Conservation (phyloP, 2,329 filamentous ascomycete genomes). For the Cephalotrichum gorgonifer region DNA sequence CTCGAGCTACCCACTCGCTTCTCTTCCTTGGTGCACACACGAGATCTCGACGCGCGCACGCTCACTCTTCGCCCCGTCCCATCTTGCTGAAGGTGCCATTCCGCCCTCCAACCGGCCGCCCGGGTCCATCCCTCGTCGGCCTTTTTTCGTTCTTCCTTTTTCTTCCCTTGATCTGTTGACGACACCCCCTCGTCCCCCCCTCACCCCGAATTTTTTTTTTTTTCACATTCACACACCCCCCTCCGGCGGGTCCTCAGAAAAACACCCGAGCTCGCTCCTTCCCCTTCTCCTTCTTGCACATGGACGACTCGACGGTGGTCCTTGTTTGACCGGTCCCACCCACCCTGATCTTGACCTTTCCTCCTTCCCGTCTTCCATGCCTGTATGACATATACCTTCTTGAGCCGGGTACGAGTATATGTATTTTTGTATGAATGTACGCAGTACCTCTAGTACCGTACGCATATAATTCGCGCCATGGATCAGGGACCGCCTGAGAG, state of each 20-base stretch:
- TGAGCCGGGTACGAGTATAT: constrained; percentile 1
- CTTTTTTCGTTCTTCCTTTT: constrained; percentile 7
- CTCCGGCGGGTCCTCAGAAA: too few relatives aligned
- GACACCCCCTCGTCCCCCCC: constrained; percentile 1
- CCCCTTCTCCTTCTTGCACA: constrained; percentile 22
- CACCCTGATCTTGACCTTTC: constrained; percentile 5
- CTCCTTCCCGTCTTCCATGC: constrained; percentile 2
- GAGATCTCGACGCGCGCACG: too few relatives aligned
- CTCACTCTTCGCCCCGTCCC: not conserved
- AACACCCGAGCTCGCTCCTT: not conserved
- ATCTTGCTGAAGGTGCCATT: not conserved
- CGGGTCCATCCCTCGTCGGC: constrained; percentile 3
- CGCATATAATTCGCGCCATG: constrained; percentile 41
- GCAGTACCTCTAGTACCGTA: constrained; percentile 1
- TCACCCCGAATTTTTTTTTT: not conserved
- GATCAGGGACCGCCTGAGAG: constrained; percentile 45
- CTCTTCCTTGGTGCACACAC: not conserved
- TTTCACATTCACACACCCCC: constrained; percentile 3
- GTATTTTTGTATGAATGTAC: constrained; percentile 23
- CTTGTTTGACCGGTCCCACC: constrained; percentile 12
- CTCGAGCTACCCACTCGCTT: not conserved
- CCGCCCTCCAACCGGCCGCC: not conserved
- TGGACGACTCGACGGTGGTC: constrained; percentile 15
- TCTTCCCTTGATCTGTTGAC: constrained; percentile 1
- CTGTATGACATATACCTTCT: constrained; percentile 11